phyloP scores from a whole-genome alignment of 2,329 filamentous ascomycete genomes.

The Pseudogymnoascus destructans region DNA sequence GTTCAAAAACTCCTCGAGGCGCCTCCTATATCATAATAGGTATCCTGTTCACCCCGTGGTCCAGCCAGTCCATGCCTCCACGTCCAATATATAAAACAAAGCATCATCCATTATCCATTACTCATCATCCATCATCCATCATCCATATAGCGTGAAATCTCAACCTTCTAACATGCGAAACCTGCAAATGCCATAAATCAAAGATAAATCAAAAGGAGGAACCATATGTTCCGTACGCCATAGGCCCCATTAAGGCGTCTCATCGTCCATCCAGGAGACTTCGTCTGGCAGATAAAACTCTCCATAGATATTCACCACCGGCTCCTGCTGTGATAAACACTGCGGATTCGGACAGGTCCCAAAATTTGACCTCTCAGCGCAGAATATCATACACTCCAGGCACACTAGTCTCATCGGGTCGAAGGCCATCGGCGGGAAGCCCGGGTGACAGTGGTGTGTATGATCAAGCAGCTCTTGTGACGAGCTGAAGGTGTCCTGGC shows the following conservation, averaged over 20 bases:
- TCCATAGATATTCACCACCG: background rate
- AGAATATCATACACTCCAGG: background rate
- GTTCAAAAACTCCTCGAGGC: background rate
- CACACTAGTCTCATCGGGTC: background rate
- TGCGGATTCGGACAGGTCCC: background rate
- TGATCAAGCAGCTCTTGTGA: background rate
- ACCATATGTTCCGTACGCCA: background rate
- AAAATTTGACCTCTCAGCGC: background rate
- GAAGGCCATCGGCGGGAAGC: background rate
- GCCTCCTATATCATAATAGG: constrained; percentile 1
- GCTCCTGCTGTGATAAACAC: background rate
- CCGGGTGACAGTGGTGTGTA: background rate
- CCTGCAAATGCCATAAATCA: background rate
- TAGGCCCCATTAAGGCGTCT: background rate
- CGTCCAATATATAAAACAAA: background rate
- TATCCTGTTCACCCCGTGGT: background rate
- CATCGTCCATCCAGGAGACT: background rate
- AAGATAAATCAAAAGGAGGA: background rate
- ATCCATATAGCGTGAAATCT: background rate
- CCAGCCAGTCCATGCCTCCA: background rate
- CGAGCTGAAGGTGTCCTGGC: background rate
- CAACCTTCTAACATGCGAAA: background rate
- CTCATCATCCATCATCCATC: background rate
- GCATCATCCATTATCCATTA: background rate
- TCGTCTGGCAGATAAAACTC: background rate